These are phyloP conservation scores for Suillus cothurnatus DNA, from an alignment of 768 basidiomycete species.

Conservation along the genomic window DNA sequence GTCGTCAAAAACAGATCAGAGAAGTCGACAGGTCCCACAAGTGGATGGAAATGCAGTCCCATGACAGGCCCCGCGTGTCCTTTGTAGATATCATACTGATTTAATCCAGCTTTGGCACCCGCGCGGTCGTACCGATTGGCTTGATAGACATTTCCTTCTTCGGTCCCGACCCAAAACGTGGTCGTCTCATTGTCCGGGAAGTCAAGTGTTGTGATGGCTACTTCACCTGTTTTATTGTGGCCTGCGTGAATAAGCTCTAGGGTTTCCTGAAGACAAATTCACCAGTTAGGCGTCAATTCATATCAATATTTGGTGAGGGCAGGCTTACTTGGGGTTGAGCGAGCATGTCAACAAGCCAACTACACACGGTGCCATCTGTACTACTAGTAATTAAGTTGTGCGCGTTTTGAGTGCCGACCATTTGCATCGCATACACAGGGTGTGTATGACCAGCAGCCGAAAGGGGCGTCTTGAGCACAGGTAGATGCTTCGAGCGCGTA, in stretches of 20 bases:
- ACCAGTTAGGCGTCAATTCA: background rate
- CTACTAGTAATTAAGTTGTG: conserved; percentile 97
- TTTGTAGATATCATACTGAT: conserved; percentile 90
- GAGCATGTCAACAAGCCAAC: conserved; percentile 98
- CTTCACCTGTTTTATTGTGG: conserved; percentile 96
- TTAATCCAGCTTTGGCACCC: conserved; percentile 93
- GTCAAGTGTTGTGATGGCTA: conserved; percentile 90
- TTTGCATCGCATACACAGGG: conserved; percentile 97
- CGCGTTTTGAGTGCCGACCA: conserved; percentile 98
- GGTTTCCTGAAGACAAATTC: conserved; percentile 67
- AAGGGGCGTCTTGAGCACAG: conserved; percentile 94
- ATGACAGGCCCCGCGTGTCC: conserved; percentile 94
- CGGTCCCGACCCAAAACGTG: conserved; percentile 97
- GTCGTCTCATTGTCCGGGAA: conserved; percentile 97
- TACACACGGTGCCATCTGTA: conserved; percentile 96
- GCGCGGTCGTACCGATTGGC: conserved; percentile 97
- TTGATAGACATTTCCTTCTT: conserved; percentile 96
- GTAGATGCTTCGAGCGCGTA: conserved; percentile 93
- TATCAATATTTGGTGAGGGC: background rate
- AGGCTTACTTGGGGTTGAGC: conserved; percentile 87
- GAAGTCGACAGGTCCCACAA: conserved; percentile 90
- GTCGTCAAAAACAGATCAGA: conserved; percentile 92
- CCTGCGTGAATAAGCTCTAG: conserved; percentile 86
- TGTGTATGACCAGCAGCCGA: conserved; percentile 98
- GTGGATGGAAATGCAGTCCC: conserved; percentile 93